Percentiles rank a stretch among this genome's conserved stretches.
Conservation (phyloP, 2,329 filamentous ascomycete genomes). For the Alternaria arbusti region DNA sequence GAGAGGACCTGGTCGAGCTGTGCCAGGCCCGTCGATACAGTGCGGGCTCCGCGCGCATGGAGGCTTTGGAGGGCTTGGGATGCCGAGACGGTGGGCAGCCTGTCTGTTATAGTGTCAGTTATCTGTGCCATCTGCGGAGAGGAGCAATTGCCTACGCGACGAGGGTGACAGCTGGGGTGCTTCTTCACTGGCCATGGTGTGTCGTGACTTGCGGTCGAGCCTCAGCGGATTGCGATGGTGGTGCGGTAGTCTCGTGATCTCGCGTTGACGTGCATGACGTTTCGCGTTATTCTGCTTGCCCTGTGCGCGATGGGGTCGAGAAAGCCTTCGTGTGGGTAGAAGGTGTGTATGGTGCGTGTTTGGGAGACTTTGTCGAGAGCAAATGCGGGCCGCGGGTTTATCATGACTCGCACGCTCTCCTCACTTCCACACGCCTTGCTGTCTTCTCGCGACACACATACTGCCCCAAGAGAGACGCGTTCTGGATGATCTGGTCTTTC, state of each 20-base stretch:
- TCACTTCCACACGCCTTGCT: constrained; percentile 9
- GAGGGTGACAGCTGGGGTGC: constrained; percentile 36
- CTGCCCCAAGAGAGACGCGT: background rate
- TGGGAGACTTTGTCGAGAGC: constrained; percentile 29
- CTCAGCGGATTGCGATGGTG: constrained; percentile 5
- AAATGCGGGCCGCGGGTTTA: constrained; percentile 18
- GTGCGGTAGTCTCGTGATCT: constrained; percentile 28
- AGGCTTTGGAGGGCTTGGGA: constrained; percentile 72
- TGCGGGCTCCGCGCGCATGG: constrained; percentile 56
- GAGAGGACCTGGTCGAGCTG: constrained; percentile 55
- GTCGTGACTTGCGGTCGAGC: constrained; percentile 4
- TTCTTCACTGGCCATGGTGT: constrained; percentile 42
- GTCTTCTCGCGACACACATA: background rate
- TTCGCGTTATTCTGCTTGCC: constrained; percentile 11
- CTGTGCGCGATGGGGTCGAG: constrained; percentile 3
- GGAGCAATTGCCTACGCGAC: constrained; percentile 43
- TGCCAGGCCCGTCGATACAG: constrained; percentile 56
- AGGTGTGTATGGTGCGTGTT: constrained; percentile 5
- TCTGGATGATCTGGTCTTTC: background rate
- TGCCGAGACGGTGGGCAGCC: constrained; percentile 77
- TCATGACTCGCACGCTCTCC: constrained; percentile 34
- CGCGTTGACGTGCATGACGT: constrained; percentile 22
- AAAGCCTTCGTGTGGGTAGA: background rate
- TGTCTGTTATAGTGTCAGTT: constrained; percentile 60
- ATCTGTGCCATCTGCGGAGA: background rate